Evolutionary conservation across 257 asterid genomes (phyloP).

Genomic region (Leptodermis oblonga): DNA sequence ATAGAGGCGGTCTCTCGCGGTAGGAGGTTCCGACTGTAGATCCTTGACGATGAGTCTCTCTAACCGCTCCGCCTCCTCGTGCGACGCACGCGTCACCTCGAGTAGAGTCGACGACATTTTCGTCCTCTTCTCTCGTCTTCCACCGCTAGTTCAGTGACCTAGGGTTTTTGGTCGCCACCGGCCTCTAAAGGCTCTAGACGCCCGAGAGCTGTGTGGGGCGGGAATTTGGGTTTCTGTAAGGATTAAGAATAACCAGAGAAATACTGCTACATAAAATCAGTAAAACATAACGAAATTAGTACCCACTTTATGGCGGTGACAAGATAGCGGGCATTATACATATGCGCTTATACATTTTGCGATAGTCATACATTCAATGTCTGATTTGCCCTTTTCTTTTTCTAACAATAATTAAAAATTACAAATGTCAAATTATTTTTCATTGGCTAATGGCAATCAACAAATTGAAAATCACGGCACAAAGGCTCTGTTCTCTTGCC

Average conservation of each 20-base stretch:
- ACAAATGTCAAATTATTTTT: too few species aligned
- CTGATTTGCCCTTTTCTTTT: too few species aligned
- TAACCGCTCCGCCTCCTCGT: constrained; percentile 93
- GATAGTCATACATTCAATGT: too few species aligned
- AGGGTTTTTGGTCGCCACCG: constrained; percentile 22
- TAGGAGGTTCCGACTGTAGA: constrained; percentile 78
- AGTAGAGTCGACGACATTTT: constrained; percentile 81
- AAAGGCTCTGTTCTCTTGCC: too few species aligned
- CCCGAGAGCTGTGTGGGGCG: neutral
- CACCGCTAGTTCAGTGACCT: neutral
- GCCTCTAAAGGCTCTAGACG: neutral
- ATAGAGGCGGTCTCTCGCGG: constrained; percentile 74
- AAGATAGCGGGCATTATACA: neutral
- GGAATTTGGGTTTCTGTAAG: constrained; percentile 1
- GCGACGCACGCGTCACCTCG: constrained; percentile 81
- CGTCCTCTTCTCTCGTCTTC: neutral
- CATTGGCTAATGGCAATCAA: too few species aligned
- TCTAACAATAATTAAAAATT: too few species aligned
- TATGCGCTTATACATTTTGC: neutral
- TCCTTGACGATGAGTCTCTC: constrained; percentile 89
- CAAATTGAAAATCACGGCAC: too few species aligned
- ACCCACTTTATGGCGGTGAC: neutral
- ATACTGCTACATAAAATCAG: neutral
- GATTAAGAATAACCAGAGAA: neutral
- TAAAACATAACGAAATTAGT: too few species aligned